Conservation (phyloP, 768 basidiomycete species). For the Amanita subjunquillea region DNA sequence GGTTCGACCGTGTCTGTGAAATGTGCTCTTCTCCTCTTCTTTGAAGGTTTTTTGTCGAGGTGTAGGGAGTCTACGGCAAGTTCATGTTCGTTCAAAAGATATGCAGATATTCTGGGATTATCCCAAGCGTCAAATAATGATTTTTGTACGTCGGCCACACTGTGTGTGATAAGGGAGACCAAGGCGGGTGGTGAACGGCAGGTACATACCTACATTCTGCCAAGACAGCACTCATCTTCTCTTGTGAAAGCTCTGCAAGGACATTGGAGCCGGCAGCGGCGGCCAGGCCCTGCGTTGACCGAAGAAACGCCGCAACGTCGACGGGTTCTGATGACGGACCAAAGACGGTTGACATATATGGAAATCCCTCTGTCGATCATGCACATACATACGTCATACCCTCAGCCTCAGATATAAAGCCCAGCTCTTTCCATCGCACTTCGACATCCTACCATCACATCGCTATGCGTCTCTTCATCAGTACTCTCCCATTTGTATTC, state of each 20-base stretch:
- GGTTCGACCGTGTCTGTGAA: constrained; percentile 29
- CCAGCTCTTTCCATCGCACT: background rate
- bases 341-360: constrained; percentile 39
- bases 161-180: constrained; percentile 13
- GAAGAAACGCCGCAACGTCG: constrained; percentile 34
- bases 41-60: constrained; percentile 19
- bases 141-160: constrained; percentile 41
- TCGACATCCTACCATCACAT: background rate
- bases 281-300: constrained; percentile 16
- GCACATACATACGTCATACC: constrained; percentile 6
- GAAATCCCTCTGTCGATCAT: background rate
- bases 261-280: background rate
- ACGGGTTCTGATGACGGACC: constrained; percentile 55
- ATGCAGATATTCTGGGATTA: constrained; percentile 45
- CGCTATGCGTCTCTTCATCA: constrained; percentile 4
- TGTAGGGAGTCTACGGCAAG: constrained; percentile 25
- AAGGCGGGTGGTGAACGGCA: background rate
- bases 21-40: constrained; percentile 19
- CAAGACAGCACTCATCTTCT: constrained; percentile 14
- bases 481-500: constrained; percentile 9
- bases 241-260: background rate
- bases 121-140: constrained; percentile 37
- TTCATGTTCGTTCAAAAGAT: constrained; percentile 46
- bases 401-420: constrained; percentile 7
- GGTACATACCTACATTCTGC: constrained; percentile 32